Conservation (phyloP, 73 alveolate species). For the Uronychia setigera region DNA sequence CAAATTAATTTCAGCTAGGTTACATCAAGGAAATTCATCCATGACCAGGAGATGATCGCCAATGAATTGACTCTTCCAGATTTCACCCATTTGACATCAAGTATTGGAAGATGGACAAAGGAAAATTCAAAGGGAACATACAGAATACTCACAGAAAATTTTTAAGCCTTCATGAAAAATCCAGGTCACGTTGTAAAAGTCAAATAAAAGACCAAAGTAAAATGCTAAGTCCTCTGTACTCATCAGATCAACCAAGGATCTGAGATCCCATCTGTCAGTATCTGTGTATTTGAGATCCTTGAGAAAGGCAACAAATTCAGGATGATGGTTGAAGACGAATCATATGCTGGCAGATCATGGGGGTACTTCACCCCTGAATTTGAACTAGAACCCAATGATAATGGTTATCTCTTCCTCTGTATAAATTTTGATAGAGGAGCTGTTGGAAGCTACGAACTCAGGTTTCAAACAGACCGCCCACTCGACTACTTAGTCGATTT, state of each 20-base stretch:
- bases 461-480: background rate
- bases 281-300: background rate
- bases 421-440: background rate
- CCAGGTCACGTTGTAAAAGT: background rate
- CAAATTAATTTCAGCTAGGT: conserved; percentile 14
- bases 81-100: background rate
- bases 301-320: background rate
- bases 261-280: background rate
- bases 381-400: background rate
- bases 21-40: background rate
- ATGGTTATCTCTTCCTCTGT: background rate
- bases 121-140: background rate
- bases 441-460: background rate
- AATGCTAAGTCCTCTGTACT: background rate
- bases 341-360: background rate
- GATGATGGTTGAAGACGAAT: background rate
- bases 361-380: background rate
- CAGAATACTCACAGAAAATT: background rate
- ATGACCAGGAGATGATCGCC: background rate
- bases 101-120: background rate
- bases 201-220: background rate
- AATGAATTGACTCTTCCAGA: background rate
- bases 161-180: background rate
- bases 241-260: background rate
- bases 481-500: background rate